These are phyloP conservation scores for Ogataea corticis DNA, from an alignment of 805 yeast species.

Conservation along the genomic window DNA sequence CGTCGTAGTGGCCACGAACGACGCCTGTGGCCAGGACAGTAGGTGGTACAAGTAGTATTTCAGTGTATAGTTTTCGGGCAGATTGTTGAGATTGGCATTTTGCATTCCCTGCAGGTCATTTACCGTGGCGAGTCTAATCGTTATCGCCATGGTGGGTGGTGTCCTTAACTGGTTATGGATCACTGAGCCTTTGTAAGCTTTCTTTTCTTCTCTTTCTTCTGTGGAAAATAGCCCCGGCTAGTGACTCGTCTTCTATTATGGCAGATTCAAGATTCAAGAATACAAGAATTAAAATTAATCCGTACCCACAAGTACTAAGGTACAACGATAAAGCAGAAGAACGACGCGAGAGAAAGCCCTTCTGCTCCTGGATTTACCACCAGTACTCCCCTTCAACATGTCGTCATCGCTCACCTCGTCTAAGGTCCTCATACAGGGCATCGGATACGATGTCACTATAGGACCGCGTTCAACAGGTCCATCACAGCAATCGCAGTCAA, in stretches of 20 bases:
- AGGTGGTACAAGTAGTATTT: slow-evolving; percentile 94
- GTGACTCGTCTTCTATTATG: slow-evolving; percentile 7
- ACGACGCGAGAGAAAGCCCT: no score
- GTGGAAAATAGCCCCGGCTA: not conserved
- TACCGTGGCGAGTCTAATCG: slow-evolving; percentile 84
- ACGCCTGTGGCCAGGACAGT: slow-evolving; percentile 96
- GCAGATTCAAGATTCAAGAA: slow-evolving; percentile 1
- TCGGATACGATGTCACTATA: slow-evolving; percentile 32
- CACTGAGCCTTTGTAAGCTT: not conserved
- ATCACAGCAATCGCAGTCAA: slow-evolving; percentile 7
- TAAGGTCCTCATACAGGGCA: slow-evolving; percentile 20
- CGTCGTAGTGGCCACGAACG: slow-evolving; percentile 88
- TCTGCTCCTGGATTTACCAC: no score
- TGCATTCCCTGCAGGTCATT: slow-evolving; percentile 93
- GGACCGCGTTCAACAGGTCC: slow-evolving; percentile 34
- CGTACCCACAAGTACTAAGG: no score
- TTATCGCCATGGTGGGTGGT: slow-evolving; percentile 62
- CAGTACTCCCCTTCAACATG: slow-evolving; percentile 6
- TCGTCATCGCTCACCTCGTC: slow-evolving; percentile 22
- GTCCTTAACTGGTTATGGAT: no score
- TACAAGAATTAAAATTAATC: not conserved
- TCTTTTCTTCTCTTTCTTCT: slow-evolving; percentile 1
- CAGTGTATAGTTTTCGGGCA: slow-evolving; percentile 92
- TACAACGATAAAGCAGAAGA: no score
- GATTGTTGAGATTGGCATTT: slow-evolving; percentile 84